phyloP scores from a whole-genome alignment of 805 yeast species.

The Hanseniaspora mollemarum region DNA sequence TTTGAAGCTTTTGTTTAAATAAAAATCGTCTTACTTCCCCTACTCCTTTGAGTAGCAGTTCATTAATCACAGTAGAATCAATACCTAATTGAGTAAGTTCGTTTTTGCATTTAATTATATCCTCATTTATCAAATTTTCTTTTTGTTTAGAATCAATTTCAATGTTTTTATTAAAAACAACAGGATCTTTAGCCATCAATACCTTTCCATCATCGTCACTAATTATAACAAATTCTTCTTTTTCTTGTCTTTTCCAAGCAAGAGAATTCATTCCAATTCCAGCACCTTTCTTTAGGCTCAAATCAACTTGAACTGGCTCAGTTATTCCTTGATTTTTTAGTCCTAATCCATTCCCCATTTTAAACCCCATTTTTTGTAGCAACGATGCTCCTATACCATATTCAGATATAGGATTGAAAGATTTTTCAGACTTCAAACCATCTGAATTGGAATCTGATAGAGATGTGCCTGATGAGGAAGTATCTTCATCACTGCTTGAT shows the following conservation, averaged over 20 bases:
- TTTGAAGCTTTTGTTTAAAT: background rate
- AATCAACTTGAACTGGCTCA: slow-evolving; percentile 63
- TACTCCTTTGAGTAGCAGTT: background rate
- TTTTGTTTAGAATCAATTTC: background rate
- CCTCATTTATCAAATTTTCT: background rate
- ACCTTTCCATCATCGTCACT: slow-evolving; percentile 20
- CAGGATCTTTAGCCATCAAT: background rate
- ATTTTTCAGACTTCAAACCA: too few relatives aligned
- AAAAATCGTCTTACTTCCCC: background rate
- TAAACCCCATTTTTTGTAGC: slow-evolving; percentile 76
- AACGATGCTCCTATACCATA: slow-evolving; percentile 83
- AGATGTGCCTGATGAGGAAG: too few relatives aligned
- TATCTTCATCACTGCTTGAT: background rate
- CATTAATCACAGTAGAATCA: background rate
- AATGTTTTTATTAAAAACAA: too few relatives aligned
- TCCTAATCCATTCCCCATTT: slow-evolving; percentile 79
- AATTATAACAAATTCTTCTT: slow-evolving; percentile 17
- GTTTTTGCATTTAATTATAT: background rate
- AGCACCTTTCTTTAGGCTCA: slow-evolving; percentile 40
- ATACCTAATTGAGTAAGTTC: background rate
- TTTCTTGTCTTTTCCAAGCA: slow-evolving; percentile 26
- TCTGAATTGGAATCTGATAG: too few relatives aligned
- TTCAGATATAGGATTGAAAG: background rate
- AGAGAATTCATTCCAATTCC: slow-evolving; percentile 58
- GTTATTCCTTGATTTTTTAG: slow-evolving; percentile 56